A percentile compares a stretch with the other conserved stretches of the same genome.
Evolutionary conservation across 345 rosid genomes (phyloP).

Genomic region (Punica granatum): DNA sequence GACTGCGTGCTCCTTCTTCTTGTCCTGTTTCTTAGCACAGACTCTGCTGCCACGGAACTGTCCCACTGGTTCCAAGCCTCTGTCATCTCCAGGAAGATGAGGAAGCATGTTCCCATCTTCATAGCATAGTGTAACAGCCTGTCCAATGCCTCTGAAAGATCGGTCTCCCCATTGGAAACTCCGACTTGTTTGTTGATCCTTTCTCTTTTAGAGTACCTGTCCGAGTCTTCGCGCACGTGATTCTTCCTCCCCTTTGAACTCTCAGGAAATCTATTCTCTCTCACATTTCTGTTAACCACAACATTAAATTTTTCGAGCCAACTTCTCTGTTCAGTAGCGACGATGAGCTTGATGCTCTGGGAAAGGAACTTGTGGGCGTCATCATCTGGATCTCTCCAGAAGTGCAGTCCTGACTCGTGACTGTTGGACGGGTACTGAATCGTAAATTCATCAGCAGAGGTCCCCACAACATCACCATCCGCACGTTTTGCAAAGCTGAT

Average conservation of each 20-base stretch:
- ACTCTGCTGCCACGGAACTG: constrained; percentile 18
- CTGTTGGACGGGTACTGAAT: constrained; percentile 21
- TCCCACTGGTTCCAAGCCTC: neutral
- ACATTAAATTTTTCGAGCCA: constrained; percentile 1
- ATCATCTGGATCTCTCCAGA: constrained; percentile 26
- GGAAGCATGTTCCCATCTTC: neutral
- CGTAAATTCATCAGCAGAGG: constrained; percentile 30
- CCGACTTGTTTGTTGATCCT: constrained; percentile 54
- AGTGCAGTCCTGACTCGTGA: constrained; percentile 28
- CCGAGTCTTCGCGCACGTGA: constrained; percentile 34
- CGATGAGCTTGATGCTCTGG: constrained; percentile 7
- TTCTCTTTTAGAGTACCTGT: constrained; percentile 27
- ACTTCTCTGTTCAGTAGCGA: constrained; percentile 16
- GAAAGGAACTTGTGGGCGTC: constrained; percentile 33
- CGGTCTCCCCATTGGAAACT: constrained; percentile 26
- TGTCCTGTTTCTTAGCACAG: constrained; percentile 18
- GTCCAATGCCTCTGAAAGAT: constrained; percentile 59
- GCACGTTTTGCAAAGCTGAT: constrained; percentile 12
- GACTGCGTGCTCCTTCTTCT: constrained; percentile 20
- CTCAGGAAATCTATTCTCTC: constrained; percentile 13
- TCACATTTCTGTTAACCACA: constrained; percentile 18
- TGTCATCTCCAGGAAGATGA: neutral
- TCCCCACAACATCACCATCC: constrained; percentile 11
- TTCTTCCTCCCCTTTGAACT: constrained; percentile 49
- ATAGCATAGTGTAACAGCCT: constrained; percentile 29